Evolutionary conservation across 148 eudicot genomes (phyloP).

Genomic region (Nepenthes gracilis): DNA sequence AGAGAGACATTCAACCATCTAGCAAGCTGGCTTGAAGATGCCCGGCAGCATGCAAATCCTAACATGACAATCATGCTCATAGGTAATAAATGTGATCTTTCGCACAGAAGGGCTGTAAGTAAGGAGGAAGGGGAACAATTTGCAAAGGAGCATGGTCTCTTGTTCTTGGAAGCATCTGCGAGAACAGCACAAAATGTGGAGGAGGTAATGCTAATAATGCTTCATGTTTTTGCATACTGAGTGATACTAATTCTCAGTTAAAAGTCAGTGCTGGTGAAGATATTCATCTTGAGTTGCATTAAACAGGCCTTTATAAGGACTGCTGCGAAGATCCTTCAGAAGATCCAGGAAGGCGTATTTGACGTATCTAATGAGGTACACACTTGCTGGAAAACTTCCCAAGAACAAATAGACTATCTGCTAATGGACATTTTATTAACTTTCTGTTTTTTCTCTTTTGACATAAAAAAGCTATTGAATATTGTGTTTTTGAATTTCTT

Average conservation of each 20-base stretch:
- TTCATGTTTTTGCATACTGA: background rate
- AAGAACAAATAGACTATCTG: too few species aligned
- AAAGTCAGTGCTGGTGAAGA: background rate
- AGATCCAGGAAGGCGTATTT: conserved; percentile 62
- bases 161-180: conserved; percentile 69
- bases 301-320: conserved; percentile 50
- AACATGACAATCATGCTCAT: conserved; percentile 76
- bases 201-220: conserved; percentile 25
- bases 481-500: too few species aligned
- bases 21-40: conserved; percentile 77
- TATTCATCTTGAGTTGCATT: background rate
- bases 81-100: conserved; percentile 63
- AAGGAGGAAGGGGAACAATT: conserved; percentile 84
- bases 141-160: conserved; percentile 64
- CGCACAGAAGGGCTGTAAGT: conserved; percentile 76
- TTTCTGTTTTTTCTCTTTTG: too few species aligned
- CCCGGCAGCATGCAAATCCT: conserved; percentile 66
- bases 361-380: conserved; percentile 69
- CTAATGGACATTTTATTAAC: too few species aligned
- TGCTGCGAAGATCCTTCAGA: conserved; percentile 46
- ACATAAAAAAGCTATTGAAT: too few species aligned
- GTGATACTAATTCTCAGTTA: background rate
- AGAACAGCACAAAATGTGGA: conserved; percentile 69
- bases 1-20: conserved; percentile 78
- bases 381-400: too few species aligned